phyloP scores from a whole-genome alignment of 2,329 filamentous ascomycete species.

The Alternaria ethzedia region DNA sequence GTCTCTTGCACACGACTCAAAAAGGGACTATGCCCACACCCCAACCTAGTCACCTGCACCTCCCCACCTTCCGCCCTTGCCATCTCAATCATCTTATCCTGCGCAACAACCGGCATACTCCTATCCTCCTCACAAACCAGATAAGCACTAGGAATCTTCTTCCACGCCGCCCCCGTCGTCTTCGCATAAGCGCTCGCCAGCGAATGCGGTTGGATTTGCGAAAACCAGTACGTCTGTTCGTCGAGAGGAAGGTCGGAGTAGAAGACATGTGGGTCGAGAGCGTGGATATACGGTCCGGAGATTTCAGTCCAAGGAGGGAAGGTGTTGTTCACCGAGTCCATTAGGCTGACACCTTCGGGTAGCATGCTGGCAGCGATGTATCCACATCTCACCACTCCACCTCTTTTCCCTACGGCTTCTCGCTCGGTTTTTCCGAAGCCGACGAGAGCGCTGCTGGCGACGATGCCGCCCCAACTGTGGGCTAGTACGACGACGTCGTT shows the following conservation, averaged over 20 bases:
- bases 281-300: not conserved
- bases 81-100: constrained; percentile 40
- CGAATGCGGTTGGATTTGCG: constrained; percentile 26
- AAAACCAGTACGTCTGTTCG: constrained; percentile 30
- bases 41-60: constrained; percentile 39
- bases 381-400: constrained; percentile 45
- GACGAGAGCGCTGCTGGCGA: constrained; percentile 46
- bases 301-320: not conserved
- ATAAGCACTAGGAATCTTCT: constrained; percentile 44
- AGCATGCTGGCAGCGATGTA: constrained; percentile 49
- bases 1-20: constrained; percentile 47
- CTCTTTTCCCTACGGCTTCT: constrained; percentile 43
- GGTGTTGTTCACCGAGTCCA: constrained; percentile 8
- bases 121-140: constrained; percentile 47
- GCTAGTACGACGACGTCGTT: constrained; percentile 53
- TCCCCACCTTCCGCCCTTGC: constrained; percentile 36
- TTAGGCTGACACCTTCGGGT: constrained; percentile 43
- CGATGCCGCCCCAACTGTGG: constrained; percentile 55
- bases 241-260: constrained; percentile 40
- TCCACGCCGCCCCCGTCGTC: constrained; percentile 42
- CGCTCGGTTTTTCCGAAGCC: constrained; percentile 46
- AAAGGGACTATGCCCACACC: constrained; percentile 52
- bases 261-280: constrained; percentile 7
- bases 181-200: constrained; percentile 33
- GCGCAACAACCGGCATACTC: constrained; percentile 37